phyloP scores from a whole-genome alignment of 1,139 yeast species.

The Suhomyces coccinellae region DNA sequence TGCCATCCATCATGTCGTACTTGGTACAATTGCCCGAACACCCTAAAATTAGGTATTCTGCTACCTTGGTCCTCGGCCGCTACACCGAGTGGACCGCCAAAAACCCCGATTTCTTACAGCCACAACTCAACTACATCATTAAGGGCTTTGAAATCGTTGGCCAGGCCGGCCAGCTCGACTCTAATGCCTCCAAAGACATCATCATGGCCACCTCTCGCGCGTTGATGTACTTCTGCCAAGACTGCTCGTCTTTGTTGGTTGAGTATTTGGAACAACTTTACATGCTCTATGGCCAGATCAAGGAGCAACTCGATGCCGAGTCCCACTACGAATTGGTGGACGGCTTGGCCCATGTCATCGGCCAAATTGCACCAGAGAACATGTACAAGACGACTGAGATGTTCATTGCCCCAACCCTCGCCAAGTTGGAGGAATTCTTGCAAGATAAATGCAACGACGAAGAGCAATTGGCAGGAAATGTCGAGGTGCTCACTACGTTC shows the following conservation, averaged over 20 bases:
- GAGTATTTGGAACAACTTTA: constrained; percentile 75
- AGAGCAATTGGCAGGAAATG: constrained; percentile 56
- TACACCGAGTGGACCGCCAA: constrained; percentile 93
- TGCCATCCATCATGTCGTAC: constrained; percentile 77
- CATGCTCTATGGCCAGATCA: constrained; percentile 69
- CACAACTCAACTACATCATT: constrained; percentile 81
- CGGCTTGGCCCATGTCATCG: constrained; percentile 84
- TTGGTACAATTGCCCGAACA: constrained; percentile 79
- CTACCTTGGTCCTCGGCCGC: constrained; percentile 88
- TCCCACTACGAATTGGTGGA: constrained; percentile 81
- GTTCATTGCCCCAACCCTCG: constrained; percentile 70
- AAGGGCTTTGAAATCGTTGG: constrained; percentile 61
- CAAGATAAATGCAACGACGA: constrained; percentile 8
- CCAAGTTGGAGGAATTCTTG: constrained; percentile 38
- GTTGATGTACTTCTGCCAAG: constrained; percentile 90
- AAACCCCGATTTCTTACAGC: constrained; percentile 79
- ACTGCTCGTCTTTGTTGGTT: constrained; percentile 71
- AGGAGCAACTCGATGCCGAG: constrained; percentile 57
- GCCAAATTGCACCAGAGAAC: constrained; percentile 46
- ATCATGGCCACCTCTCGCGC: constrained; percentile 91
- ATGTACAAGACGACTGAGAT: constrained; percentile 41
- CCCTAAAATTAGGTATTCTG: constrained; percentile 85
- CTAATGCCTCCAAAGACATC: constrained; percentile 46
- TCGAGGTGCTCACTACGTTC: constrained; percentile 74
- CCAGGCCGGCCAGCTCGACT: constrained; percentile 17